Conservation (phyloP, 2,329 filamentous ascomycete genomes). For the Leptodontidium sp. region DNA sequence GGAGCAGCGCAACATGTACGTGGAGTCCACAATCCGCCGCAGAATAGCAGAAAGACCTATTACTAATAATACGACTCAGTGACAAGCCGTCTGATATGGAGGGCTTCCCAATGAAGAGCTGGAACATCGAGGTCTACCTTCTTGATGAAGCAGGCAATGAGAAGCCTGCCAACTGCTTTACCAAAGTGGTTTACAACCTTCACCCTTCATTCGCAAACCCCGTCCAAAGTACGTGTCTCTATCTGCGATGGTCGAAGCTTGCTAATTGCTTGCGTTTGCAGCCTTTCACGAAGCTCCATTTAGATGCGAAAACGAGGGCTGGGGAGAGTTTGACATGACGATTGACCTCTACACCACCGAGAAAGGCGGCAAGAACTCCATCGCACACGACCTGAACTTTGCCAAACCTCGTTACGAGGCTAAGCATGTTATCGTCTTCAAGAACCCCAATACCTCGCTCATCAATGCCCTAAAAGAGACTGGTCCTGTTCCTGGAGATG, state of each 20-base stretch:
- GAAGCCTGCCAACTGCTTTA: conserved; percentile 83
- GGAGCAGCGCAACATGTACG: conserved; percentile 76
- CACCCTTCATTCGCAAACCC: conserved; percentile 93
- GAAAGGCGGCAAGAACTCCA: conserved; percentile 81
- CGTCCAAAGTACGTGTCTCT: conserved; percentile 73
- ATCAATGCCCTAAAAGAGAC: conserved; percentile 82
- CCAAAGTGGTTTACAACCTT: conserved; percentile 90
- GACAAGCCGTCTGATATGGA: conserved; percentile 83
- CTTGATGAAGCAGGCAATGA: conserved; percentile 88
- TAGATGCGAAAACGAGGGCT: conserved; percentile 90
- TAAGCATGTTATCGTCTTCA: conserved; percentile 83
- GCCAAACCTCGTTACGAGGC: conserved; percentile 81
- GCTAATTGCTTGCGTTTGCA: conserved; percentile 48
- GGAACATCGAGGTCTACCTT: conserved; percentile 87
- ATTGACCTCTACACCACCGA: conserved; percentile 85
- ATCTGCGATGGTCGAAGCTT: not conserved
- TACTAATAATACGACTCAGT: conserved; percentile 52
- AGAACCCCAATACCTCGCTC: conserved; percentile 90
- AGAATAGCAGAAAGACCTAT: not conserved
- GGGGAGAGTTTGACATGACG: conserved; percentile 97
- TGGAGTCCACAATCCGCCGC: not conserved
- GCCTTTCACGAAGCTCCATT: conserved; percentile 88
- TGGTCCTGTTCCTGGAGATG: conserved; percentile 82
- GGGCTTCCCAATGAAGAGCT: conserved; percentile 91
- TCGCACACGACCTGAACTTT: conserved; percentile 95